Evolutionary conservation across 2,329 filamentous ascomycete genomes (phyloP).

Genomic region (Conoideocrella luteorostrata): DNA sequence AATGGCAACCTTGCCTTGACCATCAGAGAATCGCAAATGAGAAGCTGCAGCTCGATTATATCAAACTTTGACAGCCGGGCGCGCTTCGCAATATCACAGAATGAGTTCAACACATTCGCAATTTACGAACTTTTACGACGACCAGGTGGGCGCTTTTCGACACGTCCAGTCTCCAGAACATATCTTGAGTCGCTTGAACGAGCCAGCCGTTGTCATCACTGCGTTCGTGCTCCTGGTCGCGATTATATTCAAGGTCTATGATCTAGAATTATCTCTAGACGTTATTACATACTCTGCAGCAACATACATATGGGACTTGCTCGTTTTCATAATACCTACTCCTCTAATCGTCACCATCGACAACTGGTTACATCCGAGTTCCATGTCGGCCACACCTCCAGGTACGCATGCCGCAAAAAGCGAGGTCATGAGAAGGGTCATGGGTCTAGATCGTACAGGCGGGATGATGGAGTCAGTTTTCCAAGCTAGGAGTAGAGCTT

Average conservation of each 20-base stretch:
- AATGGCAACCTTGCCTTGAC: slow-evolving; percentile 14
- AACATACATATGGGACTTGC: slow-evolving; percentile 52
- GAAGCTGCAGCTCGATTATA: neutral
- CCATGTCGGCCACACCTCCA: slow-evolving; percentile 30
- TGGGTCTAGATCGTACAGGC: slow-evolving; percentile 49
- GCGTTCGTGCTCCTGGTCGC: slow-evolving; percentile 25
- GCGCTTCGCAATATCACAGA: slow-evolving; percentile 17
- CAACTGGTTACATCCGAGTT: slow-evolving; percentile 43
- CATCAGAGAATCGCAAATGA: slow-evolving; percentile 7
- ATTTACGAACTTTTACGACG: slow-evolving; percentile 29
- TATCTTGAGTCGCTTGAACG: slow-evolving; percentile 25
- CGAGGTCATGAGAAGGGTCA: slow-evolving; percentile 55
- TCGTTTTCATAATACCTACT: slow-evolving; percentile 52
- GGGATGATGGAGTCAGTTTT: slow-evolving; percentile 52
- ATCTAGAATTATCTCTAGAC: slow-evolving; percentile 24
- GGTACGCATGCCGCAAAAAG: slow-evolving; percentile 54
- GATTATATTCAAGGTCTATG: slow-evolving; percentile 27
- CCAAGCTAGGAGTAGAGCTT: slow-evolving; percentile 49
- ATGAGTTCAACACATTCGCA: slow-evolving; percentile 28
- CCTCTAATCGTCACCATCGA: slow-evolving; percentile 52
- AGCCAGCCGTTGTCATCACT: slow-evolving; percentile 30
- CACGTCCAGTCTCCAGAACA: slow-evolving; percentile 20
- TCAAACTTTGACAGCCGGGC: slow-evolving; percentile 14
- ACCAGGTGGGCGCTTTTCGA: slow-evolving; percentile 26
- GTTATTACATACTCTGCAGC: slow-evolving; percentile 19